phyloP scores from a whole-genome alignment of 768 basidiomycete species.

The Podaxis carcinomalis region DNA sequence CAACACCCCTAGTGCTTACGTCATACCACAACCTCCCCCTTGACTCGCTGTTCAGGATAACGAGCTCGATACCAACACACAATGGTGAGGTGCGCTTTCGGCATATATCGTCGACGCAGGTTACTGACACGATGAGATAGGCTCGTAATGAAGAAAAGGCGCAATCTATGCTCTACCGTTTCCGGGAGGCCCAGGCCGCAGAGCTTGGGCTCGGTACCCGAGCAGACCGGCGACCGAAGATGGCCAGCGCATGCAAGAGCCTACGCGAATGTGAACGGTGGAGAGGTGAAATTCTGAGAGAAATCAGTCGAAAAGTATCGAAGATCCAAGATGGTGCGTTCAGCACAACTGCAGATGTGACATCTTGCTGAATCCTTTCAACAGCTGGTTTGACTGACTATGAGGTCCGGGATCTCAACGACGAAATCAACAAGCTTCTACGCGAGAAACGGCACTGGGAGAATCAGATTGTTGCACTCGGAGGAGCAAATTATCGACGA shows the following conservation, averaged over 20 bases:
- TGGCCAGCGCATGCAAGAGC: conserved; percentile 91
- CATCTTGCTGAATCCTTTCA: not conserved
- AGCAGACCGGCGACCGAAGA: conserved; percentile 80
- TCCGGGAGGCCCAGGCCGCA: conserved; percentile 93
- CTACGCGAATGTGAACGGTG: conserved; percentile 92
- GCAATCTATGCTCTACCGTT: conserved; percentile 91
- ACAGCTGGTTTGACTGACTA: conserved; percentile 91
- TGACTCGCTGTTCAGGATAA: not conserved
- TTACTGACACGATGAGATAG: conserved; percentile 30
- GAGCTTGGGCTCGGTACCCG: conserved; percentile 90
- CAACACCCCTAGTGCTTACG: not conserved
- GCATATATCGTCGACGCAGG: not conserved
- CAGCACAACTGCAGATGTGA: too few species aligned
- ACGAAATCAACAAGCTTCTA: conserved; percentile 95
- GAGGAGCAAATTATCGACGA: conserved; percentile 93
- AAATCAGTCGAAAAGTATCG: conserved; percentile 94
- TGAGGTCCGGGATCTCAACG: conserved; percentile 93
- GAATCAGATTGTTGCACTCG: conserved; percentile 93
- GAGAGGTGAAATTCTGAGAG: conserved; percentile 91
- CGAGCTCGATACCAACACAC: not conserved
- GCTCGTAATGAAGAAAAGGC: conserved; percentile 99
- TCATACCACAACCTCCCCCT: not conserved
- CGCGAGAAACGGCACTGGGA: conserved; percentile 98
- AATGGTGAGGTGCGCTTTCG: conserved; percentile 10
- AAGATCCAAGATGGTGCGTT: conserved; percentile 93